phyloP scores from a whole-genome alignment of 306 rosid species.

The Oemleria cerasiformis region DNA sequence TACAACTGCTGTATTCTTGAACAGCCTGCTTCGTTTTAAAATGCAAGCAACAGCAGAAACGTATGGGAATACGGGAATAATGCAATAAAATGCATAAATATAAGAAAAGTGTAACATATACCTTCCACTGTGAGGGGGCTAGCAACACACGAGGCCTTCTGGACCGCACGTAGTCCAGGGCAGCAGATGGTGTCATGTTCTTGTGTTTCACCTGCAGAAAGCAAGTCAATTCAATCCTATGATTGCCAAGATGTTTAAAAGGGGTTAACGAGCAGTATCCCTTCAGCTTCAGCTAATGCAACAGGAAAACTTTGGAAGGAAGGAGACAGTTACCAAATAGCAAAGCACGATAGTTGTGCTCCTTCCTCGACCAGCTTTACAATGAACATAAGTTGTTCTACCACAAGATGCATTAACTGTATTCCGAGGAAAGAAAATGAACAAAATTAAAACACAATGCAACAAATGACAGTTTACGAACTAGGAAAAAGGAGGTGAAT shows the following conservation, averaged over 20 bases:
- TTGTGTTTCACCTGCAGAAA: slow-evolving; percentile 70
- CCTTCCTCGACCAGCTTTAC: slow-evolving; percentile 98
- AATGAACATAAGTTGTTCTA: slow-evolving; percentile 87
- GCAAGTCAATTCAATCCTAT: slow-evolving; percentile 18
- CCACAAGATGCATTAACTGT: slow-evolving; percentile 66
- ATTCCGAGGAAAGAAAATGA: slow-evolving; percentile 6
- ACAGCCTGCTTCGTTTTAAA: slow-evolving; percentile 62
- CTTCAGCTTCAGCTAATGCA: background rate
- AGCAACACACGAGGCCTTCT: slow-evolving; percentile 87
- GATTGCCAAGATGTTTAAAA: background rate
- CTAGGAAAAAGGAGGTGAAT: slow-evolving; percentile 1
- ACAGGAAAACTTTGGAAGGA: slow-evolving; percentile 5
- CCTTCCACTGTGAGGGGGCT: slow-evolving; percentile 97
- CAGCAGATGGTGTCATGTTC: slow-evolving; percentile 79
- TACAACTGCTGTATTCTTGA: slow-evolving; percentile 56
- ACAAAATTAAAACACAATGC: background rate
- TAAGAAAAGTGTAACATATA: slow-evolving; percentile 13
- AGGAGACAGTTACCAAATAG: slow-evolving; percentile 65
- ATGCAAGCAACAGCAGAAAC: slow-evolving; percentile 17
- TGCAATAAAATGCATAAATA: background rate
- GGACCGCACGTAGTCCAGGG: slow-evolving; percentile 82
- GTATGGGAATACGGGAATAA: background rate
- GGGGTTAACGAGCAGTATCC: background rate
- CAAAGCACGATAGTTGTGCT: slow-evolving; percentile 97
- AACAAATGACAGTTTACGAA: background rate